Percentiles rank a stretch among this genome's conserved stretches.
Evolutionary conservation across 1,284 basidiomycete genomes (phyloP).

Genomic region (Phellinidium pouzarii): DNA sequence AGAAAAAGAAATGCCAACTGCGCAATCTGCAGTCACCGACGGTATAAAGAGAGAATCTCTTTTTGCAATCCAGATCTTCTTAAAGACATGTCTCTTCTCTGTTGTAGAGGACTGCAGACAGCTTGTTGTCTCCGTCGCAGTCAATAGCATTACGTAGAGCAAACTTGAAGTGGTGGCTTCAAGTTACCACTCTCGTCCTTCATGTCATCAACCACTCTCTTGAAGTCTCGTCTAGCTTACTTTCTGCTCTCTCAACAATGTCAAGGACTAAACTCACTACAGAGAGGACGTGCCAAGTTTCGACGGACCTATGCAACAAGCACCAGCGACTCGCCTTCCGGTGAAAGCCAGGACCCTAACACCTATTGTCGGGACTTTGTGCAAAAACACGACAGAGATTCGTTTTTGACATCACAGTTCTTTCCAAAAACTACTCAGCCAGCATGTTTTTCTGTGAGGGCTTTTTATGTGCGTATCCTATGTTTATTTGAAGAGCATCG

Average conservation of each 20-base stretch:
- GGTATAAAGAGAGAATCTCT: constrained; percentile 65
- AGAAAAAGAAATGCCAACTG: not conserved
- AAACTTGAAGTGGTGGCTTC: not conserved
- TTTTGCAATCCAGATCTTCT: constrained; percentile 57
- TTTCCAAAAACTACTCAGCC: constrained; percentile 61
- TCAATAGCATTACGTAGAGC: too few species aligned
- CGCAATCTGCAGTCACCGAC: constrained; percentile 42
- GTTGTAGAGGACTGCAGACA: too few species aligned
- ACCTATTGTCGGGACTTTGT: constrained; percentile 65
- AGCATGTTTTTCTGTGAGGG: constrained; percentile 78
- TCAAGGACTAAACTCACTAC: not conserved
- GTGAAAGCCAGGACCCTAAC: constrained; percentile 36
- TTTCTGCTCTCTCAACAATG: not conserved
- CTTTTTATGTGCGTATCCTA: constrained; percentile 68
- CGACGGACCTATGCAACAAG: constrained; percentile 10
- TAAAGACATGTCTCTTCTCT: constrained; percentile 8
- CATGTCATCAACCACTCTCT: constrained; percentile 1
- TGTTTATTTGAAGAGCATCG: not conserved
- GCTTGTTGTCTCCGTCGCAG: too few species aligned
- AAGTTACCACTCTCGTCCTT: not conserved
- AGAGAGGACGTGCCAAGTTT: not conserved
- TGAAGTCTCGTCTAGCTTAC: not conserved
- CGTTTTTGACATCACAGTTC: constrained; percentile 71
- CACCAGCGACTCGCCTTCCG: constrained; percentile 16
- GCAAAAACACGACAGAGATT: constrained; percentile 74